Evolutionary conservation across 2,329 filamentous ascomycete species (phyloP).

Genomic region (Monosporascus sp.): DNA sequence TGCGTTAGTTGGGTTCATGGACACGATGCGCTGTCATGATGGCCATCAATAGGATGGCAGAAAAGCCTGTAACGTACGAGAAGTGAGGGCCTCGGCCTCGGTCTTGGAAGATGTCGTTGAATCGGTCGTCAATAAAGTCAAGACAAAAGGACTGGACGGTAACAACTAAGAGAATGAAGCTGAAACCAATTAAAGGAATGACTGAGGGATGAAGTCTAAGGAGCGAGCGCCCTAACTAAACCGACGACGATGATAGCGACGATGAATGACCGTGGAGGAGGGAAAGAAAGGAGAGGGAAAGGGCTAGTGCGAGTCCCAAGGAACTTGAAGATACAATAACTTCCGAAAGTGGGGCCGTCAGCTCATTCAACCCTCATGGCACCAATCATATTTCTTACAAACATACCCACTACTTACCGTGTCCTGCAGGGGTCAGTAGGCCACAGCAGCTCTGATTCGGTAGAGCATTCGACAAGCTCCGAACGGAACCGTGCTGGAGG

Average conservation of each 20-base stretch:
- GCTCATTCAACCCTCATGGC: too few species aligned
- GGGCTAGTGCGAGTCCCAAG: constrained; percentile 12
- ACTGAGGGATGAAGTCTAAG: constrained; percentile 33
- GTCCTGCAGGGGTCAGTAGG: constrained; percentile 11
- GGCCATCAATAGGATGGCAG: not conserved
- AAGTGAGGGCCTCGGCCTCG: constrained; percentile 22
- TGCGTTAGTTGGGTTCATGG: constrained; percentile 12
- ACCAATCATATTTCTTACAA: too few species aligned
- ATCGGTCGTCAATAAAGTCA: constrained; percentile 10
- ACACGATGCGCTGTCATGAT: not conserved
- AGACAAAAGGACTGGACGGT: constrained; percentile 39
- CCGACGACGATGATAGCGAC: constrained; percentile 28
- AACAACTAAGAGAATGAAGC: constrained; percentile 43
- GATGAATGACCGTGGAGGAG: constrained; percentile 30
- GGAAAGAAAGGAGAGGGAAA: constrained; percentile 17
- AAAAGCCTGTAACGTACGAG: constrained; percentile 19
- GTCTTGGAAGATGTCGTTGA: constrained; percentile 14
- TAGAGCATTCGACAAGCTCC: constrained; percentile 2
- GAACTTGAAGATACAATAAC: not conserved
- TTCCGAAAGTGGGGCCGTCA: too few species aligned
- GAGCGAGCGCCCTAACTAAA: constrained; percentile 22
- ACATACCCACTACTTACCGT: not conserved
- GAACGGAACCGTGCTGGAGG: constrained; percentile 4
- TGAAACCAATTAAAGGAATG: constrained; percentile 35
- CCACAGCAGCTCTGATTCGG: constrained; percentile 22